Base-by-base conservation (phyloP, 2,329 filamentous ascomycete species). In the Hypoxylon sp. region DNA sequence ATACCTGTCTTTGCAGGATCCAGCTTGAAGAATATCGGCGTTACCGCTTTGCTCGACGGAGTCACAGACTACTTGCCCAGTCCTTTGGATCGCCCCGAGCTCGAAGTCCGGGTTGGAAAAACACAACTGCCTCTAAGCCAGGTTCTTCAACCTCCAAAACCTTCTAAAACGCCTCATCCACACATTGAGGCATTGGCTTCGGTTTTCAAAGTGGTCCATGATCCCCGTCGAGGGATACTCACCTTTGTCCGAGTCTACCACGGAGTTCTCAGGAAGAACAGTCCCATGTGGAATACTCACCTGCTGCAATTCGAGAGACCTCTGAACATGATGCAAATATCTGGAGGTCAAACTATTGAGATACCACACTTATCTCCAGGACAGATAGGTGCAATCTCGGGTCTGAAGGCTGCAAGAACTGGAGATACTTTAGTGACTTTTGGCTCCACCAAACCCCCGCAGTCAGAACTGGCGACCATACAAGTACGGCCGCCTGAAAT, bases 191-290 rank as follows among this genome's bases (percentile, higher is more conserved):
- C 85, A 5, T 80, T 89, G 2, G 86, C 89, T 25, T 92, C 91
- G 14, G 87, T 98, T 1, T 99, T 98, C 86, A 99, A 99, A 80
- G 96, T 98, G 5, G 93, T 96, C 70, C 91, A 95, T 71, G 95
- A 98, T 75, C 84, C 92, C 7, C 91, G 91, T 70, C 90, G 94
- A 62, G 96, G 96, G 17, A 91, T 97, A 59, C 85, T 98, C 65
- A 94, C 97, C 68, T 98, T 97, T 76, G 91, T 98, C 9, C 90
- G 96, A 43, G 93, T 98, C 6, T 98, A 98, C 79, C 92, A 93
- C 25, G 96, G 96, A 9, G 87, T 88, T 1, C 82, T 99, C 58
- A 88, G 89, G 63, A 90, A 90, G 50, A 93, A 93, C 72, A 86
- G 89, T 9, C 82, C 89, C 2, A 87, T 97, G 25, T 98, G 91